Evolutionary conservation across 352 stramenopile species (phyloP), one percentile per base, ranked within the genome.

Genomic region (Phytophthora pseudosyringae): DNA sequence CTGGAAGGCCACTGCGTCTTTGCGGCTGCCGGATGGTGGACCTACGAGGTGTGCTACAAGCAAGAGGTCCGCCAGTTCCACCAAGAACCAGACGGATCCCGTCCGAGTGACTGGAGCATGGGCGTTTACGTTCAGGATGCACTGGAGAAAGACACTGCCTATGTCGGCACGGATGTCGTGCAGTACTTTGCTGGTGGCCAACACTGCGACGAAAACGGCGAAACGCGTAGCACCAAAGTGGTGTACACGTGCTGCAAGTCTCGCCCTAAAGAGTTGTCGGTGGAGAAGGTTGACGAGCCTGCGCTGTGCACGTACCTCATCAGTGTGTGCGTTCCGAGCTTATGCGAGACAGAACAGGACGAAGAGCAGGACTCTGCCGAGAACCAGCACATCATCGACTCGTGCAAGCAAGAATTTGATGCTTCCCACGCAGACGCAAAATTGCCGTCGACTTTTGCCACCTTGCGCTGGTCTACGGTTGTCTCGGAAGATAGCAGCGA

Each of bases 401-500:
- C 65, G n/a, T 92, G 86, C 61, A 77, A 90, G 47, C 40, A 64
- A 11, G 59, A 91, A 43, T 85, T 94, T 44, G 55, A 75, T 48
- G 53, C 60, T 15, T 25, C 59, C 38, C 69, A 78, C 46, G 36
- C 69, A n/a, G 62, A 73, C 28, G 43, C 50, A 5, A 45, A 48
- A 9, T 25, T 70, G 3, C 84, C 81, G 1, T 60, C 81, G 15
- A 75, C 78, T 9, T 96, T 96, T 55, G 73, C 83, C 10, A 75
- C 84, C 11, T 75, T 94, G 46, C 79, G 81, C 21, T 96, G 88
- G 88, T 80, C 84, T 21, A 88, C 83, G 0, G 81, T 93, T 33
- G 82, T 96, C 28, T 89, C 84, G 2, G 88, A 94, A 51, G 88
- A 94, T 59, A 94, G 84, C 64, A 91, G 84, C 50, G 88, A 96